Conservation (phyloP, 331 rosid genomes). For the Quercus phellos region DNA sequence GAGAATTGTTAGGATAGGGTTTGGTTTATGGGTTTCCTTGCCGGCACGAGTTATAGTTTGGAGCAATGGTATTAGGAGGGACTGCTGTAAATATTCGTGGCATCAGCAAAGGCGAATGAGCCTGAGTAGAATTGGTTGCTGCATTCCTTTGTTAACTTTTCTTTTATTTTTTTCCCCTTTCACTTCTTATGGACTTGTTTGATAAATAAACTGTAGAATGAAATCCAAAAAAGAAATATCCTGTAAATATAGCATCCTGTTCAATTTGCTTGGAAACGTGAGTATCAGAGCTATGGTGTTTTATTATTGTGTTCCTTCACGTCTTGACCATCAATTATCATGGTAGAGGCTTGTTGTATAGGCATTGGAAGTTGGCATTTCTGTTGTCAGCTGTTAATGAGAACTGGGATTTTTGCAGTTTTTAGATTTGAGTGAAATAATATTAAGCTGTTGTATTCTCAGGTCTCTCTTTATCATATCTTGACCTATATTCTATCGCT, state of each 20-base stretch:
- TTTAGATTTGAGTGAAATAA: too few species aligned
- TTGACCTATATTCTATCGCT: too few species aligned
- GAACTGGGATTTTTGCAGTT: too few species aligned
- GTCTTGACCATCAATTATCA: too few species aligned
- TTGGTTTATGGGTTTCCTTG: slow-evolving; percentile 36
- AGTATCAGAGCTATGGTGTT: neutral
- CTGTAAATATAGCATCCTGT: slow-evolving; percentile 18
- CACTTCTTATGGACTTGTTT: slow-evolving; percentile 45
- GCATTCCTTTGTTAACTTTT: slow-evolving; percentile 32
- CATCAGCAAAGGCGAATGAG: slow-evolving; percentile 30
- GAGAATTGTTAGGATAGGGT: slow-evolving; percentile 43
- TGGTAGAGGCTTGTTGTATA: too few species aligned
- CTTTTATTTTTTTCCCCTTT: slow-evolving; percentile 12
- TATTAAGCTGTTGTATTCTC: neutral
- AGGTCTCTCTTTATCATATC: too few species aligned
- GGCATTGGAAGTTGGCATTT: neutral
- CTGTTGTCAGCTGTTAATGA: neutral
- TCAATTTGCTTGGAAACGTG: neutral
- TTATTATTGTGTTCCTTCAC: neutral
- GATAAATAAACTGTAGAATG: slow-evolving; percentile 56
- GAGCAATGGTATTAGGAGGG: slow-evolving; percentile 32
- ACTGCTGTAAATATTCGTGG: slow-evolving; percentile 65
- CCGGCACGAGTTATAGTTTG: slow-evolving; percentile 29
- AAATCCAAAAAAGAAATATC: slow-evolving; percentile 1
- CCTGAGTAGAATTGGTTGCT: slow-evolving; percentile 49